Percentiles rank a stretch among this genome's conserved stretches.
These are phyloP conservation scores for Calonectria leucothoes DNA, from an alignment of 2,329 filamentous ascomycete genomes.

Conservation along the genomic window DNA sequence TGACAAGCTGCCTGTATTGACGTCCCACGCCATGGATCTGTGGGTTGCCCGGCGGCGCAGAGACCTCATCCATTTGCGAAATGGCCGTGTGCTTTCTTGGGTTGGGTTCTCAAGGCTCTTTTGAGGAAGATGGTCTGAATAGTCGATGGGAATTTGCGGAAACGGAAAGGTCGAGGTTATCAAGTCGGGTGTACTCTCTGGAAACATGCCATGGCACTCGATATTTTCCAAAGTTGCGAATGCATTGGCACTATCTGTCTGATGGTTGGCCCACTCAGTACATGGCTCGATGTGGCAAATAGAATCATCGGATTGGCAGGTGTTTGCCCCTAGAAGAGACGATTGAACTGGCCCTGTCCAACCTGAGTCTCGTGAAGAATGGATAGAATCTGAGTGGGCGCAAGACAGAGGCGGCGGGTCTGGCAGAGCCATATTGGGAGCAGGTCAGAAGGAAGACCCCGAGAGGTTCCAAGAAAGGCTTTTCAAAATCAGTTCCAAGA, in stretches of 20 bases:
- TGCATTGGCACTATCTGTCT: constrained; percentile 45
- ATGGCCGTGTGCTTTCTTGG: constrained; percentile 56
- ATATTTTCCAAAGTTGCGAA: constrained; percentile 55
- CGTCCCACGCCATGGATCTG: constrained; percentile 36
- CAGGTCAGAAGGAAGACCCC: constrained; percentile 35
- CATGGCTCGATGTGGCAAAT: constrained; percentile 49
- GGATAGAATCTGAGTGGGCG: constrained; percentile 52
- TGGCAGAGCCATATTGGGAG: constrained; percentile 49
- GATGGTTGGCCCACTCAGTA: constrained; percentile 34
- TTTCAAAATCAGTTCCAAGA: constrained; percentile 55
- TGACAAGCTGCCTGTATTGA: background rate
- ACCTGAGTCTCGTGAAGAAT: constrained; percentile 51
- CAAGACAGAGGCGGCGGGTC: constrained; percentile 44
- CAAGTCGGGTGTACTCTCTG: background rate
- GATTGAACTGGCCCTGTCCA: constrained; percentile 45
- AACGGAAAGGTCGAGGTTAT: constrained; percentile 20
- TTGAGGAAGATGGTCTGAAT: constrained; percentile 20
- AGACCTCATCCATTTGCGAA: constrained; percentile 79
- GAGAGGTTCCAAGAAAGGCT: constrained; percentile 46
- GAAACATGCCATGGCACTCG: constrained; percentile 22
- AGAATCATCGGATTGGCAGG: constrained; percentile 1
- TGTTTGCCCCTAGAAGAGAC: background rate
- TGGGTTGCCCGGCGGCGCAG: constrained; percentile 69
- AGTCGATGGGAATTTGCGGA: constrained; percentile 43
- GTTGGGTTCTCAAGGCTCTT: constrained; percentile 22